Percentiles rank a stretch among this genome's conserved stretches.
Evolutionary conservation across 2,329 filamentous ascomycete genomes (phyloP).

Genomic region (Colletotrichum echinochloae): DNA sequence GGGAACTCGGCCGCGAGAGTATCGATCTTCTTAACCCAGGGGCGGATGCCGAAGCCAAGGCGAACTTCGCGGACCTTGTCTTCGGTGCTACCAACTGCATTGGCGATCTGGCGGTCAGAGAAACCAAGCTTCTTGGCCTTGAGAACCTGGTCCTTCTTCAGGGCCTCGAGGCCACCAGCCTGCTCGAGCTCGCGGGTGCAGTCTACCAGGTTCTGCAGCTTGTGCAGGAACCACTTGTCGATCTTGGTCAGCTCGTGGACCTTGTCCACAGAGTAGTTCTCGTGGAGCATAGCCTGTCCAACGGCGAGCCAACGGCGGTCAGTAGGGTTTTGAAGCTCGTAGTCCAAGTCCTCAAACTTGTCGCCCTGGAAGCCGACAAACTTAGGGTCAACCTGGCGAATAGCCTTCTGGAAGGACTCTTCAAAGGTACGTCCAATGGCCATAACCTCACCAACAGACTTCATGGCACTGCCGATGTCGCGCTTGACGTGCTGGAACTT

Average conservation of each 20-base stretch:
- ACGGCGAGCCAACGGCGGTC: constrained; percentile 98
- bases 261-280: constrained; percentile 92
- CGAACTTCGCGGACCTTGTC: constrained; percentile 89
- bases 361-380: constrained; percentile 96
- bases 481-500: constrained; percentile 99
- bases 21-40: constrained; percentile 99
- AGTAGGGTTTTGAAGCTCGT: constrained; percentile 89
- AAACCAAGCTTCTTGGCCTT: constrained; percentile 98
- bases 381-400: constrained; percentile 93
- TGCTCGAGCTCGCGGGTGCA: constrained; percentile 88
- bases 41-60: constrained; percentile 87
- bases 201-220: constrained; percentile 96
- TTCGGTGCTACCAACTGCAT: constrained; percentile 86
- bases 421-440: constrained; percentile 98
- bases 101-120: constrained; percentile 94
- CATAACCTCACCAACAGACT: constrained; percentile 99
- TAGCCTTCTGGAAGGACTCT: constrained; percentile 99
- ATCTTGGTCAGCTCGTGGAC: constrained; percentile 97
- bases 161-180: constrained; percentile 81
- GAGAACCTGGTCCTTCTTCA: constrained; percentile 89
- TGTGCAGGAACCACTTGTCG: constrained; percentile 99
- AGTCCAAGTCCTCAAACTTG: constrained; percentile 92
- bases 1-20: constrained; percentile 97
- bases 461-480: constrained; percentile 98
- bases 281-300: constrained; percentile 97